Evolutionary conservation across 1,284 basidiomycete species (phyloP), one percentile per base, ranked within the genome.

Genomic region (Cutaneotrichosporon cutaneum): DNA sequence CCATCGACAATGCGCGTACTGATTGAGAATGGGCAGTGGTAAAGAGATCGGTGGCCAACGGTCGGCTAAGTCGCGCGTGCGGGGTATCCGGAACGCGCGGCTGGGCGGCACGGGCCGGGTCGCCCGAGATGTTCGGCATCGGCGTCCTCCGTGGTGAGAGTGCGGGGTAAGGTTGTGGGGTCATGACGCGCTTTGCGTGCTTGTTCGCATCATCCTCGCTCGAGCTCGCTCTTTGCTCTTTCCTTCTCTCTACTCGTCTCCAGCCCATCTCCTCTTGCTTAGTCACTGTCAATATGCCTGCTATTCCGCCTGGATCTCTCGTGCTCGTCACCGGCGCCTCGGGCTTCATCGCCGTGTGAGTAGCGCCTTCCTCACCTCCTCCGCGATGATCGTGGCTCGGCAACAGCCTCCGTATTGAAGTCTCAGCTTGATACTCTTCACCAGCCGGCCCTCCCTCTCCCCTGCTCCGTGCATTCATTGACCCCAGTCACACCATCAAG

Each of bases 281-380:
- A 24, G 18, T 6, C 32, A 27, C 47, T 14, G n/a, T 9, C 51
- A 61, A 18, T 44, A 83, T 84, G 83, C 78, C 82, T 13, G 68
- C 79, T 45, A 70, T 83, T 55, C 64, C 72, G 39, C 66, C 76
- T 32, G 78, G 80, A 22, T 75, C 76, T 13, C 81, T 82, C 64
- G 74, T 82, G 26, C 79, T 82, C 52, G 77, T 82, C 58, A 80
- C 79, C 42, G 81, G 81, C 21, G 81, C 77, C 2, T 77, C 74
- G 18, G 81, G 81, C 56, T 82, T 77, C 72, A 79, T 82, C 62
- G 79, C 77, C 44, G 71, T 72, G 71, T 71, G 42, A 62, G 71
- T 58, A 21, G 16, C 13, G 13, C 36, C 36, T 39, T 16, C 11
- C 7, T 26, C 22, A 13, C 11, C 18, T 47, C 45, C 22, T 45